Conservation (phyloP, 331 rosid species). For the Dryas integrifolia region DNA sequence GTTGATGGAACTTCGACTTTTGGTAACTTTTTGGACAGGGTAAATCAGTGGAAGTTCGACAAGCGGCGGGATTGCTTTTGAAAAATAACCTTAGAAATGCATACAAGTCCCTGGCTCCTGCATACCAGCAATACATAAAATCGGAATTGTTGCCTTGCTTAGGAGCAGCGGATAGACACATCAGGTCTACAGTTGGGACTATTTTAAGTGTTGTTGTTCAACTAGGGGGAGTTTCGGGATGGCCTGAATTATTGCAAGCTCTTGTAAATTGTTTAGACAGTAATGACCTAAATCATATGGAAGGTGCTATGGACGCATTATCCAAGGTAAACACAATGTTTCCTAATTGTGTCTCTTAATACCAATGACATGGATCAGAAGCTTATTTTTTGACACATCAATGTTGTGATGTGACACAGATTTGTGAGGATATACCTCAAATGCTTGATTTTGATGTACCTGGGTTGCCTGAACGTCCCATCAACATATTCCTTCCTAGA, state of each 20-base stretch:
- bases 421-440: slow-evolving; percentile 98
- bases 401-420: slow-evolving; percentile 39
- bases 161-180: slow-evolving; percentile 83
- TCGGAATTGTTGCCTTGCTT: slow-evolving; percentile 90
- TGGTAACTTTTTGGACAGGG: slow-evolving; percentile 54
- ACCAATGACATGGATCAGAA: background rate
- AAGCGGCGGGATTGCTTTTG: slow-evolving; percentile 87
- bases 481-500: slow-evolving; percentile 84
- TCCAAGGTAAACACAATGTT: slow-evolving; percentile 58
- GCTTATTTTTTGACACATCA: slow-evolving; percentile 1
- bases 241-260: slow-evolving; percentile 96
- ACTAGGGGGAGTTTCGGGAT: slow-evolving; percentile 74
- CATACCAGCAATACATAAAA: slow-evolving; percentile 78
- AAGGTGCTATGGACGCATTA: slow-evolving; percentile 97
- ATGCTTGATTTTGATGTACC: slow-evolving; percentile 87
- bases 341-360: background rate
- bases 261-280: slow-evolving; percentile 91
- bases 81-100: slow-evolving; percentile 80
- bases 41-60: slow-evolving; percentile 84
- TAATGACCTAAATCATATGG: slow-evolving; percentile 86
- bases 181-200: slow-evolving; percentile 89
- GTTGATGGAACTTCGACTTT: slow-evolving; percentile 16
- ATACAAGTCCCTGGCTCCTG: slow-evolving; percentile 60
- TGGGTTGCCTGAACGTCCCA: slow-evolving; percentile 95
- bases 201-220: slow-evolving; percentile 79